Evolutionary conservation across 2,329 filamentous ascomycete genomes (phyloP).

Genomic region (Ploettnerulaceae sp.): DNA sequence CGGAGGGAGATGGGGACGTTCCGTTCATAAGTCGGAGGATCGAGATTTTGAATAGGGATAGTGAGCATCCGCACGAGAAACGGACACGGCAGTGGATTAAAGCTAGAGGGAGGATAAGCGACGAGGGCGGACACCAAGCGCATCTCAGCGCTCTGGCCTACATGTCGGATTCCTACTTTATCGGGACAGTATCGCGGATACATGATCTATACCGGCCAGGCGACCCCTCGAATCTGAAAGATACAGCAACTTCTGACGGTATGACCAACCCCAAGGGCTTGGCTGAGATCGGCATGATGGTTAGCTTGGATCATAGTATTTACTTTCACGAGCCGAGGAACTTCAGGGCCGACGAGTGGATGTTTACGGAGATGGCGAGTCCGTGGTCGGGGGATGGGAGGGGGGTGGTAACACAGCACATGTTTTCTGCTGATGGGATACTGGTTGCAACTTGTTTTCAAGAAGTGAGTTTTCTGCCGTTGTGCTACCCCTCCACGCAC

Average conservation of each 20-base stretch:
- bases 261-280: constrained; percentile 41
- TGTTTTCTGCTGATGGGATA: constrained; percentile 65
- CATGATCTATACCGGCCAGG: constrained; percentile 76
- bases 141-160: constrained; percentile 88
- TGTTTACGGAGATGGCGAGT: constrained; percentile 74
- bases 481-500: not conserved
- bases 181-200: constrained; percentile 78
- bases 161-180: constrained; percentile 89
- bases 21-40: constrained; percentile 56
- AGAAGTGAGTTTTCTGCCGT: constrained; percentile 46
- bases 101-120: constrained; percentile 67
- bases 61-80: constrained; percentile 55
- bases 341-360: constrained; percentile 66
- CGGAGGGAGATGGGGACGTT: constrained; percentile 29
- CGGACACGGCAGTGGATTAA: constrained; percentile 70
- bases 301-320: constrained; percentile 71
- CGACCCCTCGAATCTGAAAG: constrained; percentile 36
- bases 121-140: constrained; percentile 67
- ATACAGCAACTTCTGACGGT: not conserved
- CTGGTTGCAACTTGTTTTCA: constrained; percentile 76
- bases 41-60: constrained; percentile 50
- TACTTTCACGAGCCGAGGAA: constrained; percentile 59
- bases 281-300: constrained; percentile 75
- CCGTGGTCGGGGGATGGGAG: constrained; percentile 76
- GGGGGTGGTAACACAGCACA: constrained; percentile 69